A percentile compares a stretch with the other conserved stretches of the same genome.
These are phyloP conservation scores for Rhynchosporium secalis DNA, from an alignment of 2,329 filamentous ascomycete genomes.

Conservation along the genomic window DNA sequence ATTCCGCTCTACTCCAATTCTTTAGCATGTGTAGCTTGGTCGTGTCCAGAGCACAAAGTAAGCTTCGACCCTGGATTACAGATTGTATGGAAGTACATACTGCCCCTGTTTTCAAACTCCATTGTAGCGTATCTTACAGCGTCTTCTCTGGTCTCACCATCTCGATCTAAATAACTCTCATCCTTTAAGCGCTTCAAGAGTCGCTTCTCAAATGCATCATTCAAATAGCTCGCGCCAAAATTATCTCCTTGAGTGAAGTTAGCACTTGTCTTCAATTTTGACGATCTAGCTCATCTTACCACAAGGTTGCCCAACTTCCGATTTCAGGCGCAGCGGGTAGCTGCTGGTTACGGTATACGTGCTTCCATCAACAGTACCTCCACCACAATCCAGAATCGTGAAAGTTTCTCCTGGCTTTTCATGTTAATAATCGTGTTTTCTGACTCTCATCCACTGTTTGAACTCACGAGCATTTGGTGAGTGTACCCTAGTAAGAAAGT, in stretches of 20 bases:
- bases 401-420: slow-evolving; percentile 31
- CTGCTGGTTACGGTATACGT: slow-evolving; percentile 31
- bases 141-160: slow-evolving; percentile 1
- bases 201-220: slow-evolving; percentile 17
- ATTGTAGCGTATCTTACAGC: neutral
- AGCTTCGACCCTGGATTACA: too few species aligned
- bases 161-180: slow-evolving; percentile 13
- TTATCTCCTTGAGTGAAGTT: slow-evolving; percentile 14
- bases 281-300: slow-evolving; percentile 21
- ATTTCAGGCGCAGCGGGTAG: slow-evolving; percentile 30
- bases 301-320: slow-evolving; percentile 24
- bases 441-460: neutral
- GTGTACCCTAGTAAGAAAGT: slow-evolving; percentile 28
- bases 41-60: too few species aligned
- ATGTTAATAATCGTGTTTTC: neutral
- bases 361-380: slow-evolving; percentile 35
- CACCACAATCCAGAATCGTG: slow-evolving; percentile 33
- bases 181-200: slow-evolving; percentile 5
- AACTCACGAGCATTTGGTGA: slow-evolving; percentile 7
- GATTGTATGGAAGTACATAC: neutral
- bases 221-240: slow-evolving; percentile 24
- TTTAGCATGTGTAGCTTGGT: too few species aligned
- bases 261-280: neutral
- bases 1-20: neutral
- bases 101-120: neutral